These are phyloP conservation scores for Clitopilus passeckerianus DNA, from an alignment of 768 basidiomycete genomes.

Conservation along the genomic window DNA sequence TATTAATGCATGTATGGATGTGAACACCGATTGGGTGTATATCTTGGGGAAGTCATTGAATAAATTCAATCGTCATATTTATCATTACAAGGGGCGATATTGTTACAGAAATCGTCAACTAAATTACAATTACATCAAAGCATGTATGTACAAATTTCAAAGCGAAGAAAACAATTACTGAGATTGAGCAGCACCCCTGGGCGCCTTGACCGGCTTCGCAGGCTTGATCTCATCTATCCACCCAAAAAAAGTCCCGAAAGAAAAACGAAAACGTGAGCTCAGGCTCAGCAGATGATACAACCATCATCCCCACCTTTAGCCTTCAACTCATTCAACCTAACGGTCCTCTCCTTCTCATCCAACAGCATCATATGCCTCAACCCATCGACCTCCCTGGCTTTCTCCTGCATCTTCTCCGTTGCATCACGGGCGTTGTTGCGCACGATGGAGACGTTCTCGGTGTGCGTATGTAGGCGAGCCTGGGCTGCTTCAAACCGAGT, in stretches of 20 bases:
- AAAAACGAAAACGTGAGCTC: neutral
- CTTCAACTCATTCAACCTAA: conserved; percentile 39
- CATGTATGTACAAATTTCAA: neutral
- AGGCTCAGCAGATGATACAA: conserved; percentile 8
- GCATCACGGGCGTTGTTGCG: conserved; percentile 51
- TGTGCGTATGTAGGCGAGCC: conserved; percentile 40
- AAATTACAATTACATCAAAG: neutral
- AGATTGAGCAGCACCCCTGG: neutral
- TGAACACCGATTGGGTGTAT: too few relatives aligned
- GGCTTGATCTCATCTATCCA: neutral
- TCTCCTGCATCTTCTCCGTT: conserved; percentile 61
- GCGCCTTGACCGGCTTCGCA: neutral
- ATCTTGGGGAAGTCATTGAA: too few relatives aligned
- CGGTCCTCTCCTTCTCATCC: conserved; percentile 66
- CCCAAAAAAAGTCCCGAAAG: too few relatives aligned
- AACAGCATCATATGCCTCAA: conserved; percentile 59
- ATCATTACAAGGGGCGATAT: too few relatives aligned
- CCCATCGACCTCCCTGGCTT: conserved; percentile 69
- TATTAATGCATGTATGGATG: too few relatives aligned
- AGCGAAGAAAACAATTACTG: neutral
- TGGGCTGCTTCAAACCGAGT: conserved; percentile 50
- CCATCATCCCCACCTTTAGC: conserved; percentile 22
- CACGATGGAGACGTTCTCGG: conserved; percentile 43
- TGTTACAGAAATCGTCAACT: too few relatives aligned
- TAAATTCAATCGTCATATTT: too few relatives aligned